A percentile compares a stretch with the other conserved stretches of the same genome.
These are phyloP conservation scores for Kluyveromyces sp. DNA, from an alignment of 1,139 yeast genomes.

Conservation along the genomic window DNA sequence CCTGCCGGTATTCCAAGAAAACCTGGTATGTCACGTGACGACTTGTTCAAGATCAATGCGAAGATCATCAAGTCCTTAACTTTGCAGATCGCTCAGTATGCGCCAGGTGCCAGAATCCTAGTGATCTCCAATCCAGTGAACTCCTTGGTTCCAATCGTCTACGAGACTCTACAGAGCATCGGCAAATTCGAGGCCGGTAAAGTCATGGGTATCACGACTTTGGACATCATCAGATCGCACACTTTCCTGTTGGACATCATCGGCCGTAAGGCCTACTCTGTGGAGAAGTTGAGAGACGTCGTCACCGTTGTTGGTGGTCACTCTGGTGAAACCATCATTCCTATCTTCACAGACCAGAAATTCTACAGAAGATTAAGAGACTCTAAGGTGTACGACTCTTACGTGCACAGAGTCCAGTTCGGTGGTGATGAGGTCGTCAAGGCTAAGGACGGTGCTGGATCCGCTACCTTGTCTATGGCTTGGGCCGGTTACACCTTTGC, in stretches of 20 bases:
- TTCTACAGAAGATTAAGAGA: constrained; percentile 19
- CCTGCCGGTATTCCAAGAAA: constrained; percentile 84
- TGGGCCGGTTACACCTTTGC: constrained; percentile 68
- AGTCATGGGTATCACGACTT: constrained; percentile 67
- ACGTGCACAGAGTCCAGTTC: constrained; percentile 58
- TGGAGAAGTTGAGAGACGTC: constrained; percentile 38
- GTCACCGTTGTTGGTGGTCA: constrained; percentile 70
- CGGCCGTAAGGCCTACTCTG: constrained; percentile 19
- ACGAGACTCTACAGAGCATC: constrained; percentile 52
- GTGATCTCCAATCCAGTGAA: constrained; percentile 72
- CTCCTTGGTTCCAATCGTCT: constrained; percentile 70
- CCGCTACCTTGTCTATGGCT: constrained; percentile 75
- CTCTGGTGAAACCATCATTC: constrained; percentile 71
- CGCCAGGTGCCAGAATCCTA: constrained; percentile 58
- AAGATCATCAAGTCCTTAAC: constrained; percentile 57
- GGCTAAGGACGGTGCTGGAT: constrained; percentile 71
- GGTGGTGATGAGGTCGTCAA: constrained; percentile 79
- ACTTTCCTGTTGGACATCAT: constrained; percentile 47
- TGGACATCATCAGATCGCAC: constrained; percentile 65
- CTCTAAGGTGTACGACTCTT: constrained; percentile 35
- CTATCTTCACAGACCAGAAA: constrained; percentile 34
- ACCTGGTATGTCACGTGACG: constrained; percentile 77
- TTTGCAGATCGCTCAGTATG: constrained; percentile 47
- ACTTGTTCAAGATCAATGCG: constrained; percentile 67
- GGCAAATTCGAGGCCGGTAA: constrained; percentile 50